Conservation (phyloP, 768 basidiomycete genomes). For the Agaricus subrufescens region DNA sequence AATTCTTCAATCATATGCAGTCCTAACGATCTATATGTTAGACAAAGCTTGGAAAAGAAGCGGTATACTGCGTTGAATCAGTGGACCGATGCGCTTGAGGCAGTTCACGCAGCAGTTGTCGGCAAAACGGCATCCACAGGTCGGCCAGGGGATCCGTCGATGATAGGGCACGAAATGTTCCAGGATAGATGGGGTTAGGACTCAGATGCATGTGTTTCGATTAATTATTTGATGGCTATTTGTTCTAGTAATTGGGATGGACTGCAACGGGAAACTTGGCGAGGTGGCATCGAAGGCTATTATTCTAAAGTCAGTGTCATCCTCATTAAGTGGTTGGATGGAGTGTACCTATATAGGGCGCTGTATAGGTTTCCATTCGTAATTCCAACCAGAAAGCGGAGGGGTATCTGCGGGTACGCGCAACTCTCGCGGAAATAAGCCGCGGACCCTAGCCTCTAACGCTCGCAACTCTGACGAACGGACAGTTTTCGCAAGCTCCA, state of each 20-base stretch:
- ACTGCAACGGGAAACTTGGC: conserved; percentile 2
- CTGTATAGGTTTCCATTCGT: conserved; percentile 74
- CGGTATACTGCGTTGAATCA: conserved; percentile 76
- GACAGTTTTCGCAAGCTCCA: conserved; percentile 54
- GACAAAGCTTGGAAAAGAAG: conserved; percentile 84
- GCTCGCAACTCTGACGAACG: conserved; percentile 64
- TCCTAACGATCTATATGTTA: conserved; percentile 21
- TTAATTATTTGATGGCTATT: conserved; percentile 8
- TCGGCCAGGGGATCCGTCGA: conserved; percentile 28
- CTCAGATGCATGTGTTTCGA: neutral
- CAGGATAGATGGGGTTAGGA: conserved; percentile 33
- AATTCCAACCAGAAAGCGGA: conserved; percentile 76
- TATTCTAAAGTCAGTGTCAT: neutral
- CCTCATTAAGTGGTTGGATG: neutral
- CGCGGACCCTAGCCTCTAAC: conserved; percentile 72
- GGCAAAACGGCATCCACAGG: conserved; percentile 56
- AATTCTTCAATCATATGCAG: neutral
- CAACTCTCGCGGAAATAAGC: conserved; percentile 84
- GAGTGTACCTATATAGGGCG: conserved; percentile 36
- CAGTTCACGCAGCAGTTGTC: conserved; percentile 72
- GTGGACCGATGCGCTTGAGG: conserved; percentile 80
- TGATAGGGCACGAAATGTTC: conserved; percentile 27
- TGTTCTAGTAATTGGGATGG: conserved; percentile 18
- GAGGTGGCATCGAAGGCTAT: no score
- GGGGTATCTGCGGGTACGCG: conserved; percentile 85